Evolutionary conservation across 371 early-diverging fungal species (phyloP).

Genomic region (Syncephalastrum sp.): DNA sequence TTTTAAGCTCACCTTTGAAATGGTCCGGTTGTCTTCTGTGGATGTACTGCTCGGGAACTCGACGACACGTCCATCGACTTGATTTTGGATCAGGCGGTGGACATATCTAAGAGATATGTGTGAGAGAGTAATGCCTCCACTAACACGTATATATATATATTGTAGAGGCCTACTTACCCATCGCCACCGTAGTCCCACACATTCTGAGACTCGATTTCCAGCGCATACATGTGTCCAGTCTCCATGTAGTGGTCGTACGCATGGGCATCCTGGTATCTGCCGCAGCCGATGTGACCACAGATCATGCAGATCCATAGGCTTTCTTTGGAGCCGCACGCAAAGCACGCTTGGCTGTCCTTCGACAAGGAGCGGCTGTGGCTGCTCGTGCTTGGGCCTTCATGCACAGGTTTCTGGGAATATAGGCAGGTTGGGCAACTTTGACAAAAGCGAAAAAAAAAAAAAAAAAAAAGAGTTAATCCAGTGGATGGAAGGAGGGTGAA

Average conservation of each 20-base stretch:
- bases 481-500: no score
- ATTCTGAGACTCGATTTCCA: constrained; percentile 92
- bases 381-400: constrained; percentile 2
- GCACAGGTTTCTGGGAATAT: constrained; percentile 60
- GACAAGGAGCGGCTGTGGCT: not conserved
- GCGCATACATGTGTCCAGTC: constrained; percentile 83
- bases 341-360: constrained; percentile 62
- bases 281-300: constrained; percentile 90
- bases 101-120: constrained; percentile 56
- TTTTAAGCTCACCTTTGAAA: constrained; percentile 6
- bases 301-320: constrained; percentile 94
- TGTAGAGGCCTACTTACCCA: constrained; percentile 33
- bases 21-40: constrained; percentile 8
- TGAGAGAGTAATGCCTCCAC: not conserved
- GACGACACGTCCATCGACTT: constrained; percentile 87
- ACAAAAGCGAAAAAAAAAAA: not conserved
- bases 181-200: constrained; percentile 98
- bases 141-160: not conserved
- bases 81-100: constrained; percentile 89
- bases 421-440: constrained; percentile 91
- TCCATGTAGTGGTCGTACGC: constrained; percentile 81
- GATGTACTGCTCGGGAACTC: constrained; percentile 65
- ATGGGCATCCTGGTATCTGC: constrained; percentile 78
- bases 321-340: constrained; percentile 62
- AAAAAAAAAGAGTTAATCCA: not conserved